Conservation (phyloP, 1,284 basidiomycete genomes). For the Naganishia sp. region DNA sequence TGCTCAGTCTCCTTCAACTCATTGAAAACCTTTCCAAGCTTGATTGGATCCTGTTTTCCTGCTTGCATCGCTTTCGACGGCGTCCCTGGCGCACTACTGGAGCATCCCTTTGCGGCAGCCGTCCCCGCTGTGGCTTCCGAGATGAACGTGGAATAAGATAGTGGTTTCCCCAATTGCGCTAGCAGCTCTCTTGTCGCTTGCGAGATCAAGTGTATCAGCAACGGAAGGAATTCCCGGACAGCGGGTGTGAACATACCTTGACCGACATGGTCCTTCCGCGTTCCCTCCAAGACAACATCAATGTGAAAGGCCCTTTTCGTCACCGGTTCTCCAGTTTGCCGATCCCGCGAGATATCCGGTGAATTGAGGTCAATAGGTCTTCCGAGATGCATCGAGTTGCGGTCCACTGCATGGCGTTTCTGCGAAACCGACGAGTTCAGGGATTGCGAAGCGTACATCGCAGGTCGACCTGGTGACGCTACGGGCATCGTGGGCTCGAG, state of each 20-base stretch:
- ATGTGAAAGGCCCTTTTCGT: slow-evolving; percentile 47
- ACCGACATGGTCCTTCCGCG: slow-evolving; percentile 41
- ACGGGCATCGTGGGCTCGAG: neutral
- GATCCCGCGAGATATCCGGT: slow-evolving; percentile 44
- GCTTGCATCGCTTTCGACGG: slow-evolving; percentile 6
- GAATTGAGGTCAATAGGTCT: slow-evolving; percentile 49
- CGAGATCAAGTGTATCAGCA: neutral
- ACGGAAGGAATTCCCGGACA: neutral
- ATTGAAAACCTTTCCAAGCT: slow-evolving; percentile 46
- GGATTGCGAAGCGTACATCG: slow-evolving; percentile 20
- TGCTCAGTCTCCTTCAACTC: slow-evolving; percentile 52
- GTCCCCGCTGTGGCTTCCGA: slow-evolving; percentile 33
- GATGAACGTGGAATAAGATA: slow-evolving; percentile 41
- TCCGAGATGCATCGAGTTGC: neutral
- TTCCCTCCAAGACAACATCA: slow-evolving; percentile 47
- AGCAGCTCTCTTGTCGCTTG: slow-evolving; percentile 45
- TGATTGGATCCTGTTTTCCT: slow-evolving; percentile 31
- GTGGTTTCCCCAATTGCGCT: slow-evolving; percentile 43
- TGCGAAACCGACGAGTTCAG: slow-evolving; percentile 1
- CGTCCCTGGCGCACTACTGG: slow-evolving; percentile 12
- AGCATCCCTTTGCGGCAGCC: neutral
- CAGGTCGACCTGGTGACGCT: slow-evolving; percentile 13
- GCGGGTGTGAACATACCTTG: slow-evolving; percentile 6
- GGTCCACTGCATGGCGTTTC: neutral
- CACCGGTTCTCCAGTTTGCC: slow-evolving; percentile 39